A percentile compares a stretch with the other conserved stretches of the same genome.
Evolutionary conservation across 768 basidiomycete genomes (phyloP).

Genomic region (Termitomyces sp.): DNA sequence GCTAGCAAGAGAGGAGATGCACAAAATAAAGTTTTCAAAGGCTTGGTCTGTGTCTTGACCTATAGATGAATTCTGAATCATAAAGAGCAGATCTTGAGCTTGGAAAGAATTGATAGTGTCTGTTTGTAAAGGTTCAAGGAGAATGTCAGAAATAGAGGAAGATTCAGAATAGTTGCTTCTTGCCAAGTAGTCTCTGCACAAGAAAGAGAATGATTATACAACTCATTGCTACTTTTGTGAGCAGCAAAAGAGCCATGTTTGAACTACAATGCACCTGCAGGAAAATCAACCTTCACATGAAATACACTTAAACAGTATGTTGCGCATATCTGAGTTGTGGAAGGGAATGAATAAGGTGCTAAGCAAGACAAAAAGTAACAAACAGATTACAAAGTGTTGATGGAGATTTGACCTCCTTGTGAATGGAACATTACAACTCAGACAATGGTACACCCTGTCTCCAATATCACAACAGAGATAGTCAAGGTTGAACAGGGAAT

Average conservation of each 20-base stretch:
- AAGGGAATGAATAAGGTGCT: not conserved
- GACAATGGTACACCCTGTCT: conserved; percentile 30
- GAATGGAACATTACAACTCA: conserved; percentile 29
- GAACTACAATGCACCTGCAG: not conserved
- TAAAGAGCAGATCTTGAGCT: not conserved
- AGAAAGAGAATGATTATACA: conserved; percentile 5
- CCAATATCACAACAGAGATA: conserved; percentile 26
- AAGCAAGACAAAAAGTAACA: conserved; percentile 2
- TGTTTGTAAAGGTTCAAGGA: not conserved
- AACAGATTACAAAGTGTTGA: conserved; percentile 30
- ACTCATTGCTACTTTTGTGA: conserved; percentile 6
- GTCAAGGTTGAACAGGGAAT: conserved; percentile 19
- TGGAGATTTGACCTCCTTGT: conserved; percentile 30
- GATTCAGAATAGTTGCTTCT: not conserved
- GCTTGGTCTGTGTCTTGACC: conserved; percentile 1
- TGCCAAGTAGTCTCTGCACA: conserved; percentile 1
- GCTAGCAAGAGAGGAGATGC: not conserved
- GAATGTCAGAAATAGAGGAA: not conserved
- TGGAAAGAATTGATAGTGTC: not conserved
- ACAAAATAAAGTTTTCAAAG: conserved; percentile 8
- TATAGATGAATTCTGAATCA: not conserved
- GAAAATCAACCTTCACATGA: conserved; percentile 2
- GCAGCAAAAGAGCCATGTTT: too few relatives aligned
- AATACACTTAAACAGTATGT: conserved; percentile 4
- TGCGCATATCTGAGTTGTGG: conserved; percentile 4